Percentiles rank a stretch among this genome's conserved stretches.
These are phyloP conservation scores for Aspergillus fumigatus DNA, from an alignment of 2,329 filamentous ascomycete genomes.

Conservation along the genomic window DNA sequence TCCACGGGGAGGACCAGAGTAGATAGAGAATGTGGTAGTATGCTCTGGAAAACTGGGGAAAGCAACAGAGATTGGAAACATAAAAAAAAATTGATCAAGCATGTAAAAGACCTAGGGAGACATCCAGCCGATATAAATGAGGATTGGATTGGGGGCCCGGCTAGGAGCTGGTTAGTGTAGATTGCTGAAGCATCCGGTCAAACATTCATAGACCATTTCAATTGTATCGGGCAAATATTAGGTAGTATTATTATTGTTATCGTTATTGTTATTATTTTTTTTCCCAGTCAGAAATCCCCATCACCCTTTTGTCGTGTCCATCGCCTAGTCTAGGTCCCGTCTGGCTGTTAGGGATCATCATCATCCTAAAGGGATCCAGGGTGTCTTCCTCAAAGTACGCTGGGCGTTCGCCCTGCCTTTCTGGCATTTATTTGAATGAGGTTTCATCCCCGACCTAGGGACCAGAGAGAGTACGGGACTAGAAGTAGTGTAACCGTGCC, in stretches of 20 bases:
- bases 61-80: neutral
- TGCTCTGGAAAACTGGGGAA: neutral
- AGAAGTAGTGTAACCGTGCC: neutral
- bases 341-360: conserved; percentile 1
- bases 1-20: neutral
- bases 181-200: neutral
- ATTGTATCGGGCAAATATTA: neutral
- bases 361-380: neutral
- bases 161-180: neutral
- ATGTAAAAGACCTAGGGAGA: neutral
- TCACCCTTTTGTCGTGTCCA: neutral
- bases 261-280: too few species aligned
- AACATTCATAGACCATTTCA: neutral
- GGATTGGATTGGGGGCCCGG: neutral
- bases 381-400: neutral
- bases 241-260: neutral
- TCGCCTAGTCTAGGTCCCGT: neutral
- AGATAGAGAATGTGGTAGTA: neutral
- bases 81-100: neutral
- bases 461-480: neutral
- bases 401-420: conserved; percentile 1
- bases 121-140: neutral
- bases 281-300: neutral
- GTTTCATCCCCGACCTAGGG: neutral
- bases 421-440: neutral